A percentile compares a stretch with the other conserved stretches of the same genome.
These are phyloP conservation scores for Yamadazyma diddensiae DNA, from an alignment of 1,139 yeast genomes.

Conservation along the genomic window DNA sequence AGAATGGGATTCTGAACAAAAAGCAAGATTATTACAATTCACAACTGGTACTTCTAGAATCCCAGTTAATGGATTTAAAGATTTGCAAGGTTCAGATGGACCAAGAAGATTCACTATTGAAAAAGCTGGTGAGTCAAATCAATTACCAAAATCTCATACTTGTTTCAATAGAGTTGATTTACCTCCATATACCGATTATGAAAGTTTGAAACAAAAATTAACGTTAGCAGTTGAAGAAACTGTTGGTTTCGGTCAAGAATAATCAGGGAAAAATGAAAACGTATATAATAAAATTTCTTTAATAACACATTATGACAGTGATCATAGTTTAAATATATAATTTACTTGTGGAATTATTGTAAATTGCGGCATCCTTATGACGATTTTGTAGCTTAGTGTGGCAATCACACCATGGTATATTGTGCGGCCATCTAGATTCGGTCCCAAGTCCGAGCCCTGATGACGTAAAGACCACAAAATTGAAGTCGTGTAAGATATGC, in stretches of 20 bases:
- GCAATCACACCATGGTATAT: too few relatives aligned
- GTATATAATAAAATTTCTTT: constrained; percentile 1
- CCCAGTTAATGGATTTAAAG: constrained; percentile 98
- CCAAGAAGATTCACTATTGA: constrained; percentile 98
- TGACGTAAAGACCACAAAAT: too few relatives aligned
- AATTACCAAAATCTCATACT: constrained; percentile 94
- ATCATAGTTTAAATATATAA: too few relatives aligned
- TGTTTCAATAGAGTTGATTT: constrained; percentile 92
- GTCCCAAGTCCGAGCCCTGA: too few relatives aligned
- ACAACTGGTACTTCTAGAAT: constrained; percentile 99
- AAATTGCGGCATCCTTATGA: too few relatives aligned
- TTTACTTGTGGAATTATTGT: too few relatives aligned
- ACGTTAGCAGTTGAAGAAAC: constrained; percentile 91
- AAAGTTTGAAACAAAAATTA: constrained; percentile 73
- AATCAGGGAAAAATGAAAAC: too few relatives aligned
- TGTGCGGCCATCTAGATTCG: too few relatives aligned
- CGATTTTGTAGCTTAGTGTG: too few relatives aligned
- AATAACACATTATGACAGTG: too few relatives aligned
- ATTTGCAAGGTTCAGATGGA: constrained; percentile 97
- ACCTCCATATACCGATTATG: constrained; percentile 78
- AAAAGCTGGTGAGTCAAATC: constrained; percentile 92
- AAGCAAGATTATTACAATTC: constrained; percentile 91
- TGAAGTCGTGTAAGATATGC: not conserved
- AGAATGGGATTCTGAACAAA: constrained; percentile 95
- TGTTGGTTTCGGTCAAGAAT: constrained; percentile 96